Percentiles rank a stretch among this genome's conserved stretches.
phyloP scores from a whole-genome alignment of 805 yeast species.

The Ogataea dorogensis region DNA sequence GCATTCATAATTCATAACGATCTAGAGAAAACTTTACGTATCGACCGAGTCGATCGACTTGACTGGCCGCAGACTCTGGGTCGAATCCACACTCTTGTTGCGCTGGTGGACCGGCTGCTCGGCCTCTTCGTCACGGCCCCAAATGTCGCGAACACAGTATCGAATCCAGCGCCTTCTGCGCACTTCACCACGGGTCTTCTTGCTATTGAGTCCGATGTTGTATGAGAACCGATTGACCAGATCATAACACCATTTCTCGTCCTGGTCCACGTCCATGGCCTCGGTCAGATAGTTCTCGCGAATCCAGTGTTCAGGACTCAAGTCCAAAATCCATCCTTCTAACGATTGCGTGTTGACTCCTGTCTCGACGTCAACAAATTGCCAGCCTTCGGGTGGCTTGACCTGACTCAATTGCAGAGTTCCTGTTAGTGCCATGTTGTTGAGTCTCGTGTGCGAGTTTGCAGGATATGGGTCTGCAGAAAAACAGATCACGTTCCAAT shows the following conservation, averaged over 20 bases:
- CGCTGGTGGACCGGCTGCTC: slow-evolving; percentile 7
- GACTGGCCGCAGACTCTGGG: slow-evolving; percentile 10
- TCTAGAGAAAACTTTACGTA: slow-evolving; percentile 7
- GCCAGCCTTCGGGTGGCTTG: slow-evolving; percentile 61
- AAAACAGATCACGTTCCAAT: slow-evolving; percentile 66
- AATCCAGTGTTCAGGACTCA: slow-evolving; percentile 66
- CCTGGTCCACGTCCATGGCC: slow-evolving; percentile 61
- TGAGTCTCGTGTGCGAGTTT: slow-evolving; percentile 42
- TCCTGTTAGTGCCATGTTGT: slow-evolving; percentile 29
- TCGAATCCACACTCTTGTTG: slow-evolving; percentile 14
- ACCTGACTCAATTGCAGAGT: slow-evolving; percentile 37
- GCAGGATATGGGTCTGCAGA: slow-evolving; percentile 52
- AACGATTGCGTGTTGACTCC: slow-evolving; percentile 17
- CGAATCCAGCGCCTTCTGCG: slow-evolving; percentile 72
- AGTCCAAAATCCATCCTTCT: slow-evolving; percentile 64
- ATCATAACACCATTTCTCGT: slow-evolving; percentile 88
- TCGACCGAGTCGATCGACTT: slow-evolving; percentile 15
- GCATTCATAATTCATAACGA: slow-evolving; percentile 12
- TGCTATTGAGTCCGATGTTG: slow-evolving; percentile 23
- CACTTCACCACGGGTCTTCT: slow-evolving; percentile 40
- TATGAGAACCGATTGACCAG: slow-evolving; percentile 25
- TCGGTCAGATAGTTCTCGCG: slow-evolving; percentile 45
- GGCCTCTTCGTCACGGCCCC: slow-evolving; percentile 17
- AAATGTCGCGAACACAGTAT: slow-evolving; percentile 33
- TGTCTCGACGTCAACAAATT: slow-evolving; percentile 33